Percentiles rank a stretch among this genome's conserved stretches.
phyloP scores from a whole-genome alignment of 1,139 yeast genomes.

The Suhomyces chickasaworum region DNA sequence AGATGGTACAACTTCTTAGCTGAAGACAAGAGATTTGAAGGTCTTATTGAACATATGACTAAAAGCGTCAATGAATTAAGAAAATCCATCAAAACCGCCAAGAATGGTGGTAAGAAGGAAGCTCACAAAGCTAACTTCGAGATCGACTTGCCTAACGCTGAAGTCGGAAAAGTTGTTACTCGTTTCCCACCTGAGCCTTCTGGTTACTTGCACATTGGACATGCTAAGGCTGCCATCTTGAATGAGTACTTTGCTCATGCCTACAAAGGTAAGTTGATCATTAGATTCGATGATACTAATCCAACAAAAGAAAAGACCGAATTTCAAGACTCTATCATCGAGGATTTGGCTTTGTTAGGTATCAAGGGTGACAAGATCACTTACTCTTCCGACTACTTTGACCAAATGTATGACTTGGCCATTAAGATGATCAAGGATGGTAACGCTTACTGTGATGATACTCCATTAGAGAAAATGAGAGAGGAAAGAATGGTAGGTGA shows the following conservation, averaged over 20 bases:
- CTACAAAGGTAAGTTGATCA: constrained; percentile 90
- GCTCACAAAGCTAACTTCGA: constrained; percentile 89
- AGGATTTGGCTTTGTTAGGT: constrained; percentile 85
- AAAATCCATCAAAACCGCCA: constrained; percentile 62
- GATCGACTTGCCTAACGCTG: constrained; percentile 88
- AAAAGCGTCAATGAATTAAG: constrained; percentile 73
- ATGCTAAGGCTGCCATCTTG: constrained; percentile 94
- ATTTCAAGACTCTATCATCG: constrained; percentile 88
- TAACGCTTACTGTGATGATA: constrained; percentile 95
- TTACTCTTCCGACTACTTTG: constrained; percentile 90
- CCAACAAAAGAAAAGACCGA: constrained; percentile 94
- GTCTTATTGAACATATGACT: constrained; percentile 65
- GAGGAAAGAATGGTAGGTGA: constrained; percentile 98
- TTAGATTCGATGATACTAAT: constrained; percentile 96
- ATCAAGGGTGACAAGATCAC: constrained; percentile 87
- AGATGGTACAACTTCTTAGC: constrained; percentile 91
- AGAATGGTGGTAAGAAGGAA: constrained; percentile 68
- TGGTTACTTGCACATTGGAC: constrained; percentile 93
- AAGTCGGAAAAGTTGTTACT: constrained; percentile 90
- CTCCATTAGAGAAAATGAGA: constrained; percentile 91
- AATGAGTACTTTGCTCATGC: constrained; percentile 94
- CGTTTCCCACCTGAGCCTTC: constrained; percentile 94
- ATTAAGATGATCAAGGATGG: constrained; percentile 88
- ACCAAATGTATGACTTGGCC: constrained; percentile 84
- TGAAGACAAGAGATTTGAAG: constrained; percentile 65